Evolutionary conservation across 2,329 filamentous ascomycete species (phyloP).

Genomic region (Aspergillus uvarum): DNA sequence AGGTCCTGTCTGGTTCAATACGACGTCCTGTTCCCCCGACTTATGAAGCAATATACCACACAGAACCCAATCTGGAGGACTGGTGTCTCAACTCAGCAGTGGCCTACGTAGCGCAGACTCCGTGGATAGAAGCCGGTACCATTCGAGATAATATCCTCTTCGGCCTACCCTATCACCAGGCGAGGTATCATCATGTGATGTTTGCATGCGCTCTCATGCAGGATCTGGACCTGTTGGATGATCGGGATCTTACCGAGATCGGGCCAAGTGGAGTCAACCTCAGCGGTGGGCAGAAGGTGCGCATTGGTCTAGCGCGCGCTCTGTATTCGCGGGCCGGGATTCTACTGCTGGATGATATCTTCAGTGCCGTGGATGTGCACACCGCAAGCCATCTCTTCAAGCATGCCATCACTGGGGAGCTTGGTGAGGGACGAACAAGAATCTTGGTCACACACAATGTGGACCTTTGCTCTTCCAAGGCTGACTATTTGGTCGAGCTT

Average conservation of each 20-base stretch:
- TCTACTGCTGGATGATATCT: background rate
- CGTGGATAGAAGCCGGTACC: background rate
- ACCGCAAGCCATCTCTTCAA: background rate
- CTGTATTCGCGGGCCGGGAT: background rate
- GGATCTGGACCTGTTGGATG: background rate
- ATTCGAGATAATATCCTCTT: constrained; percentile 1
- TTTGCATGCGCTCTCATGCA: background rate
- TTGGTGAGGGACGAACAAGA: background rate
- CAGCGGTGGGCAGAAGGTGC: background rate
- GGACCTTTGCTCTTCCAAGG: constrained; percentile 52
- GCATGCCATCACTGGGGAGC: background rate
- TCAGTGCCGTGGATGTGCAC: background rate
- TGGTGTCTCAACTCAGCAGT: background rate
- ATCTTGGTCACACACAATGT: constrained; percentile 47
- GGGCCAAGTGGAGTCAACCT: background rate
- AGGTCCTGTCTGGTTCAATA: constrained; percentile 64
- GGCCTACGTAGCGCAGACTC: constrained; percentile 1
- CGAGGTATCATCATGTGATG: background rate
- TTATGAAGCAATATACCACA: background rate
- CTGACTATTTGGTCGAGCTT: constrained; percentile 8
- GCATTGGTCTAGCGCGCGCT: background rate
- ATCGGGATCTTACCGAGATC: background rate
- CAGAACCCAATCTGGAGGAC: background rate
- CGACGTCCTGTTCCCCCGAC: constrained; percentile 27
- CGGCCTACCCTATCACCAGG: background rate